A percentile compares a stretch with the other conserved stretches of the same genome.
Conservation (phyloP, 345 rosid species). For the Pistacia integerrima region DNA sequence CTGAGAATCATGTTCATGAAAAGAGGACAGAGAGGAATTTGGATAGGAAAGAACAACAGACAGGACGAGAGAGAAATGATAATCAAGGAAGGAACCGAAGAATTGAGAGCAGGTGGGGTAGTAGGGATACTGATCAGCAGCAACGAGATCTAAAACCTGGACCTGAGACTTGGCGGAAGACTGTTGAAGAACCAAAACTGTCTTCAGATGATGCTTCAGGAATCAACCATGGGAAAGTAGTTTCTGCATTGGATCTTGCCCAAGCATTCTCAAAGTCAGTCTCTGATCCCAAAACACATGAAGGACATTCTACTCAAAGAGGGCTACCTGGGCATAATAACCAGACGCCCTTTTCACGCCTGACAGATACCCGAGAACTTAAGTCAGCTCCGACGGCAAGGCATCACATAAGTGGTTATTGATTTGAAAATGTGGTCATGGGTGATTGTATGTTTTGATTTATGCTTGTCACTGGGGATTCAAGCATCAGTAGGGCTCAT, state of each 20-base stretch:
- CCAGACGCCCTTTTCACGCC: slow-evolving; percentile 30
- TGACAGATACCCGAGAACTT: slow-evolving; percentile 18
- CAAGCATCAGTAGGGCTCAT: neutral
- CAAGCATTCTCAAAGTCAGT: slow-evolving; percentile 30
- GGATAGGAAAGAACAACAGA: slow-evolving; percentile 18
- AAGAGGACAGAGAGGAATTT: slow-evolving; percentile 19
- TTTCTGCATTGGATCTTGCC: slow-evolving; percentile 29
- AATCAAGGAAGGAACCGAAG: slow-evolving; percentile 16
- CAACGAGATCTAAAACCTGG: slow-evolving; percentile 16
- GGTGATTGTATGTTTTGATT: neutral
- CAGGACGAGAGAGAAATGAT: slow-evolving; percentile 15
- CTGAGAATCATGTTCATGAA: slow-evolving; percentile 2
- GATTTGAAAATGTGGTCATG: neutral
- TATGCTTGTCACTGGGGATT: neutral
- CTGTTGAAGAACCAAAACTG: slow-evolving; percentile 16
- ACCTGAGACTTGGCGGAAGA: slow-evolving; percentile 29
- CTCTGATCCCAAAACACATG: slow-evolving; percentile 18
- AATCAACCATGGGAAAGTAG: slow-evolving; percentile 21
- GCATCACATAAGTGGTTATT: slow-evolving; percentile 23
- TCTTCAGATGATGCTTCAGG: slow-evolving; percentile 6
- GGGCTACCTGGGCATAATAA: slow-evolving; percentile 10
- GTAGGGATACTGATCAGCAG: slow-evolving; percentile 13
- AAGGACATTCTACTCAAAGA: slow-evolving; percentile 10
- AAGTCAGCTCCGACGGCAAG: neutral
- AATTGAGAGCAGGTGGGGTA: slow-evolving; percentile 22